Evolutionary conservation across 1,284 basidiomycete species (phyloP), one percentile per base, ranked within the genome.

Genomic region (Cryptococcus floricola): DNA sequence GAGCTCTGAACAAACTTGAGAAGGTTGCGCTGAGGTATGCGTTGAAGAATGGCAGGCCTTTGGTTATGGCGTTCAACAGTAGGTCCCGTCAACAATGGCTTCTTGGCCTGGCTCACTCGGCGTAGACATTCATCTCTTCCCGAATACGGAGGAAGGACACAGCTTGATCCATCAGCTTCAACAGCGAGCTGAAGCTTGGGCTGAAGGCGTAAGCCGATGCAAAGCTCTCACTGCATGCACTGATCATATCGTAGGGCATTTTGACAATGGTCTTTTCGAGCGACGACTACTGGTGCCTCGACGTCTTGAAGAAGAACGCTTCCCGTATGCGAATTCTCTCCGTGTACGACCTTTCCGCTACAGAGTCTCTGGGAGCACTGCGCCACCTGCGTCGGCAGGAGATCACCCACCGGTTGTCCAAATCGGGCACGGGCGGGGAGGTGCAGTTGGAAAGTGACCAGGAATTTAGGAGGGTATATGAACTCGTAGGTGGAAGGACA

Each of bases 1-100:
- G 91, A 84, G 87, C 87, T 0, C 71, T 91, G 76, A 89, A 87
- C 70, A 93, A 92, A 69, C 80, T 90, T 2, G 89, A 91, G 70
- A 92, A 92, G 69, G 89, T 92, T 23, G 90, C 89, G 0, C 78
- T 94, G 50, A 78, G 71, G 47, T 83, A 80, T 66, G 79, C 85
- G 39, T 76, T 78, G 46, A 77, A 79, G 62, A 81, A 81, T 5
- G 81, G 84, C 0, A 81, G 83, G 50, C 88, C 90, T 0, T 78
- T 91, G 4, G 85, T 92, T 1, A 76, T 93, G 39, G 83, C 91
- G 44, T 79, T 93, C 66, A 91, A 81, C 64, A 81, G 76, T 76
- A 48, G 50, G 73, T 61, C 13, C 16, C 3, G 8, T 52, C 25
- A 16, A 34, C 27, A 16, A 52, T 23, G 8, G 47, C 10, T 14